Evolutionary conservation across 768 basidiomycete genomes (phyloP).

Genomic region (Plicaturopsis crispa): DNA sequence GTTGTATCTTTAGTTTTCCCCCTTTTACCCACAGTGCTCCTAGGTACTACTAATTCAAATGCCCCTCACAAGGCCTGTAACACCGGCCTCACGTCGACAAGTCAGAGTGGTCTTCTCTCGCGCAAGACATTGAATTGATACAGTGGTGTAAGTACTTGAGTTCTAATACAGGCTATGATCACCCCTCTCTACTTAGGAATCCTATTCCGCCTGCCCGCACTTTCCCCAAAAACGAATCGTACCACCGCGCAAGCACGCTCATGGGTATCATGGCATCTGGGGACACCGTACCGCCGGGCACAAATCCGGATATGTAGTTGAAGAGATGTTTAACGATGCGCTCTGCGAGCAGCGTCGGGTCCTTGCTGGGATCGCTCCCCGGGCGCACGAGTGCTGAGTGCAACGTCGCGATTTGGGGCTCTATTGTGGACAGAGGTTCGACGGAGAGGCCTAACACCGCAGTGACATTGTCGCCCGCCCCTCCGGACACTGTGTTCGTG

Average conservation of each 20-base stretch:
- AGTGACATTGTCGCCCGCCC: constrained; percentile 36
- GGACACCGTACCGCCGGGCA: constrained; percentile 30
- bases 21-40: too few species aligned
- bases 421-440: constrained; percentile 63
- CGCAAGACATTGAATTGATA: too few species aligned
- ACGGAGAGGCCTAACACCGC: constrained; percentile 76
- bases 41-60: too few species aligned
- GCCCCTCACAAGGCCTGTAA: too few species aligned
- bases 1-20: too few species aligned
- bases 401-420: constrained; percentile 45
- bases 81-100: constrained; percentile 1
- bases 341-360: constrained; percentile 56
- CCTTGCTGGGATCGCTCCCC: constrained; percentile 20
- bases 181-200: constrained; percentile 46
- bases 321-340: constrained; percentile 66
- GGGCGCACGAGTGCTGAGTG: constrained; percentile 23
- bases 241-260: constrained; percentile 60
- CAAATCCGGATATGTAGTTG: constrained; percentile 69
- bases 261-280: constrained; percentile 54
- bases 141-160: too few species aligned
- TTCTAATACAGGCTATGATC: too few species aligned
- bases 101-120: neutral
- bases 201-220: constrained; percentile 48
- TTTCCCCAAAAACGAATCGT: constrained; percentile 58
- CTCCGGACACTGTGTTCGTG: constrained; percentile 12